Evolutionary conservation across 345 rosid species (phyloP).

Genomic region (Salix arbutifolia): DNA sequence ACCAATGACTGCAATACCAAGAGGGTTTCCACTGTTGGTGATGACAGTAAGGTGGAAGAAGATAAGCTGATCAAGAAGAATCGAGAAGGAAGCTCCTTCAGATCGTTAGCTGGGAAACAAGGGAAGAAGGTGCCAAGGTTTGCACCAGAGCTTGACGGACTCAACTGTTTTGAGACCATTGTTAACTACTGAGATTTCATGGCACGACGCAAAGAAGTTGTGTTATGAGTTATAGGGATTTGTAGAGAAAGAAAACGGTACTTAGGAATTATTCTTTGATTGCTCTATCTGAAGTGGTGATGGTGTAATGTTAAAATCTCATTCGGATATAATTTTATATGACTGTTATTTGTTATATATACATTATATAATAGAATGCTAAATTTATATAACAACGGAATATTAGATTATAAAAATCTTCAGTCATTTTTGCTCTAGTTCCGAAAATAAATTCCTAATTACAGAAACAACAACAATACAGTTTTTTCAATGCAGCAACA

Average conservation of each 20-base stretch:
- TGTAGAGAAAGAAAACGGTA: not conserved
- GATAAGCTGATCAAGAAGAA: not conserved
- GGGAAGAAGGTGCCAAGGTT: constrained; percentile 35
- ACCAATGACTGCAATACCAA: not conserved
- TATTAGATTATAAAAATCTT: too few relatives aligned
- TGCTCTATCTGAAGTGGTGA: not conserved
- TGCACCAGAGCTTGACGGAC: constrained; percentile 62
- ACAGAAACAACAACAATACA: too few relatives aligned
- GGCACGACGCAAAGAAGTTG: too few relatives aligned
- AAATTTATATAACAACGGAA: too few relatives aligned
- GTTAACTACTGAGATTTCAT: constrained; percentile 17
- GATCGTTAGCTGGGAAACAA: not conserved
- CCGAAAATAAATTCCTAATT: too few relatives aligned
- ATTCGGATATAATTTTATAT: not conserved
- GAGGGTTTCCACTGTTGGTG: not conserved
- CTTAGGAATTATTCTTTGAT: not conserved
- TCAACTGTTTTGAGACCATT: constrained; percentile 66
- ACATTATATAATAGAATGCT: too few relatives aligned
- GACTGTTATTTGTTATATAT: too few relatives aligned
- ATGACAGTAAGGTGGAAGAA: not conserved
- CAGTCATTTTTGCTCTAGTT: too few relatives aligned
- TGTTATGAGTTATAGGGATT: not conserved
- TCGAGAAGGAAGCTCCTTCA: not conserved
- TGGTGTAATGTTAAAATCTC: not conserved
- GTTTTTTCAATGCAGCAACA: too few relatives aligned